A percentile compares a stretch with the other conserved stretches of the same genome.
phyloP scores from a whole-genome alignment of 352 stramenopile genomes.

The Phytophthora podocarpi region DNA sequence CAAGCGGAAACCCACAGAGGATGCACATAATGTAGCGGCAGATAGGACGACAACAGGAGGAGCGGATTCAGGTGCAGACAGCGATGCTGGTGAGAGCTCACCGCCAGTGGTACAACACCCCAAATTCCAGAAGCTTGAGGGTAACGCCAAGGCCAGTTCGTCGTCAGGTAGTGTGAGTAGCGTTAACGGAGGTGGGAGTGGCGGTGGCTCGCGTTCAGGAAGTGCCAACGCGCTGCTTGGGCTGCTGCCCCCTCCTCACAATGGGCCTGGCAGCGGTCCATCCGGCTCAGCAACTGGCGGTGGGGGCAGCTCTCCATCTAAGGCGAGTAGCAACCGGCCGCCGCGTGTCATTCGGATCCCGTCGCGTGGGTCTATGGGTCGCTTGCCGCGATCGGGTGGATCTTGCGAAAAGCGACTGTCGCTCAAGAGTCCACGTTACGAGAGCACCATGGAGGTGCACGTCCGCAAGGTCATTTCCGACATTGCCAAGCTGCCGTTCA shows the following conservation, averaged over 20 bases:
- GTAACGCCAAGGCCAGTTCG: constrained; percentile 49
- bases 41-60: constrained; percentile 22
- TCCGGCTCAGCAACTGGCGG: constrained; percentile 20
- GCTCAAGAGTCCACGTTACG: constrained; percentile 73
- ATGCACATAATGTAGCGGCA: constrained; percentile 19
- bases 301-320: constrained; percentile 36
- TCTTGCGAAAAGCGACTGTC: constrained; percentile 55
- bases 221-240: constrained; percentile 47
- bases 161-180: constrained; percentile 55
- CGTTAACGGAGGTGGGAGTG: constrained; percentile 33
- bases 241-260: constrained; percentile 43
- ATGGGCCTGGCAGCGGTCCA: constrained; percentile 27
- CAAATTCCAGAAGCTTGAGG: constrained; percentile 58
- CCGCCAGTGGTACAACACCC: constrained; percentile 40
- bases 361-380: constrained; percentile 46
- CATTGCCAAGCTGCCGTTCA: constrained; percentile 69
- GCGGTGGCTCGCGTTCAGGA: constrained; percentile 35
- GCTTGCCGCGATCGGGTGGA: constrained; percentile 35
- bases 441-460: constrained; percentile 76
- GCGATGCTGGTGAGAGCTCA: constrained; percentile 30
- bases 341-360: constrained; percentile 51
- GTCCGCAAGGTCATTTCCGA: constrained; percentile 70
- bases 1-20: constrained; percentile 63
- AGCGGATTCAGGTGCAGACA: constrained; percentile 32
- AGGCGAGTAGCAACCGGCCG: constrained; percentile 45